Evolutionary conservation across 139 green algal species (phyloP).

Genomic region (Coelastrella sp.): DNA sequence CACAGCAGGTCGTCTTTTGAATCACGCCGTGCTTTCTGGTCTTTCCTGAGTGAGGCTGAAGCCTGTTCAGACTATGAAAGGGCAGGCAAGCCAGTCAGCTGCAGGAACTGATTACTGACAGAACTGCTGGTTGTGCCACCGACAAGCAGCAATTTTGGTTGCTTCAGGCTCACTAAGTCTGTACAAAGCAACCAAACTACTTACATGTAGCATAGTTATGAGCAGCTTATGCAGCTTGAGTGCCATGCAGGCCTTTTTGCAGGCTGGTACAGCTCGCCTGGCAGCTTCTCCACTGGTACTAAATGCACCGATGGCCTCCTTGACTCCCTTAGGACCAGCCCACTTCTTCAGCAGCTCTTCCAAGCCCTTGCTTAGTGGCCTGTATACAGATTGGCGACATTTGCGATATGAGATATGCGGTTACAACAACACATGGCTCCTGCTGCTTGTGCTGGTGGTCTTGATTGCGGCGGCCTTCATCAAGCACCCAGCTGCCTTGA

Average conservation of each 20-base stretch:
- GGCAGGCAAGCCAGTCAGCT: too few species aligned
- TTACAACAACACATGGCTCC: neutral
- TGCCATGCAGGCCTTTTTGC: conserved; percentile 51
- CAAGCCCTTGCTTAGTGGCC: conserved; percentile 45
- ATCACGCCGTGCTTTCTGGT: too few species aligned
- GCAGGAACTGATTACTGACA: neutral
- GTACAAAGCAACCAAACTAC: neutral
- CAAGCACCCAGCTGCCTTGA: too few species aligned
- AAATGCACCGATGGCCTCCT: neutral
- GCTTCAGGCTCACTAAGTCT: too few species aligned
- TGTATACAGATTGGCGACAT: neutral
- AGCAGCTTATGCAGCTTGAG: conserved; percentile 50
- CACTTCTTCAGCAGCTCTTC: conserved; percentile 57
- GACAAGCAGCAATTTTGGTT: too few species aligned
- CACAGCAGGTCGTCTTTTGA: too few species aligned
- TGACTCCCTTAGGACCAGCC: neutral
- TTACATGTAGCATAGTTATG: conserved; percentile 10
- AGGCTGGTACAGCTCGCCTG: conserved; percentile 24
- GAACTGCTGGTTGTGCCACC: neutral
- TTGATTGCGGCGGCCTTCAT: too few species aligned
- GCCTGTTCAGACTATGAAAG: too few species aligned
- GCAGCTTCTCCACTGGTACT: neutral
- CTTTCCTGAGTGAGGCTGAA: too few species aligned
- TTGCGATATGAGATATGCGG: too few species aligned
- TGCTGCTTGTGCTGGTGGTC: neutral